phyloP scores from a whole-genome alignment of 495 filamentous ascomycete genomes.

The Venustampulla echinocandica region DNA sequence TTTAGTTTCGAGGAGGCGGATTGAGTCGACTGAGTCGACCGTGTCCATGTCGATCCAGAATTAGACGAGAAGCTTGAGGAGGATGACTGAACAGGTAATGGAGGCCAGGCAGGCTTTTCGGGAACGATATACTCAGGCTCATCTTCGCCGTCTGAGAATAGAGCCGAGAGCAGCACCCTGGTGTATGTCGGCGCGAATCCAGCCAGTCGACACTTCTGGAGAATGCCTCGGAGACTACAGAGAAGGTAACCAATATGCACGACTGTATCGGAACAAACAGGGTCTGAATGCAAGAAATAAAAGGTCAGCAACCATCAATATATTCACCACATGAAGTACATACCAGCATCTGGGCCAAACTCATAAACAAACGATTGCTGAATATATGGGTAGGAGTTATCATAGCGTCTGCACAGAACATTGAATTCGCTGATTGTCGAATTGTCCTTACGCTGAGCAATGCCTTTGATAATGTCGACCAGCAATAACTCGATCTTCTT shows the following conservation, averaged over 20 bases:
- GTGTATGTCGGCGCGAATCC: conserved; percentile 13
- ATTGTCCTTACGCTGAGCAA: background rate
- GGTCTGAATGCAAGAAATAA: background rate
- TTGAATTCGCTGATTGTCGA: conserved; percentile 12
- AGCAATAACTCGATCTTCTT: conserved; percentile 7
- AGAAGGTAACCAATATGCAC: conserved; percentile 1
- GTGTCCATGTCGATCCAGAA: no score
- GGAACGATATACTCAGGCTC: background rate
- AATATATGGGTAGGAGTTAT: background rate
- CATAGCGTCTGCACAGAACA: conserved; percentile 16
- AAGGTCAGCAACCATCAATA: background rate
- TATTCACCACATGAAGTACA: background rate
- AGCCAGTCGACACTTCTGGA: conserved; percentile 10
- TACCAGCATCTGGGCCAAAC: background rate
- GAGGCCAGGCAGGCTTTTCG: conserved; percentile 9
- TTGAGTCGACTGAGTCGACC: background rate
- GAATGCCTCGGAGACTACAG: background rate
- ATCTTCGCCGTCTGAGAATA: conserved; percentile 4
- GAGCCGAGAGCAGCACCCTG: background rate
- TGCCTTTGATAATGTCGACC: background rate
- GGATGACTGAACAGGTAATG: background rate
- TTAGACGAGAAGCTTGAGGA: background rate
- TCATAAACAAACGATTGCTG: background rate
- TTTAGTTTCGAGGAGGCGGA: background rate
- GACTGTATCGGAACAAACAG: background rate